Base-by-base conservation (phyloP, 2,329 filamentous ascomycete genomes). In the Gnomoniopsis sp. region DNA sequence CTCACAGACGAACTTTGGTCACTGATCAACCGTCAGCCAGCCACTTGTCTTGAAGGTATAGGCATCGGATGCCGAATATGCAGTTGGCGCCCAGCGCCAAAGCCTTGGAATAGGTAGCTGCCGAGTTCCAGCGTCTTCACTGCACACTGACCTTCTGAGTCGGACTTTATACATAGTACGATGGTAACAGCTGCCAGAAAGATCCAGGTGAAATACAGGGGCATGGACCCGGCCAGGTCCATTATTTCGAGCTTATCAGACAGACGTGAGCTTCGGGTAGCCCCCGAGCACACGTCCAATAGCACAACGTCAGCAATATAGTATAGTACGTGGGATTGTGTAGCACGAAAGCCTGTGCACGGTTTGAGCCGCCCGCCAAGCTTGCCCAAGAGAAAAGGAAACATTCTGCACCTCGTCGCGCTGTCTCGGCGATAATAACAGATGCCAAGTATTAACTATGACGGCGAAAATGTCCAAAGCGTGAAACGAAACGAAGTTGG, bases 281-380 rank as follows among this genome's bases (percentile, higher is more conserved):
- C 26, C 34, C 14, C 50, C 23, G 22, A 22, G 3, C 14, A 8
- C 8, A 23, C 11, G 8, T 22, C 23, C n/a, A 4, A 30, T 8
- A 33, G 14, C 30, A 50, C 38, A 21, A 51, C 19, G 33, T 23
- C 19, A 26, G 33, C 21, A 51, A 21, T 21, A n/a, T n/a, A n/a
- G n/a, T n/a, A n/a, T n/a, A n/a, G 38, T 19, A 46, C 14, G 21
- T 34, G 33, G 21, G 23, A 23, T n/a, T 15, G 36, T 36, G 21
- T 52, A 22, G 21, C 50, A 52, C 30, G 44, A 53, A 50, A 33
- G 49, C 47, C 49, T 44, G 38, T 49, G n/a, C 33, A 46, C 54
- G 46, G 54, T 43, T 51, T 49, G 46, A 58, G 57, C 57, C 57
- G 57, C 57, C 43, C 33, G 44, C 50, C 49, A 60, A 50, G 30